These are phyloP conservation scores for Cytospora paraplurivora DNA, from an alignment of 2,329 filamentous ascomycete genomes.

Conservation along the genomic window DNA sequence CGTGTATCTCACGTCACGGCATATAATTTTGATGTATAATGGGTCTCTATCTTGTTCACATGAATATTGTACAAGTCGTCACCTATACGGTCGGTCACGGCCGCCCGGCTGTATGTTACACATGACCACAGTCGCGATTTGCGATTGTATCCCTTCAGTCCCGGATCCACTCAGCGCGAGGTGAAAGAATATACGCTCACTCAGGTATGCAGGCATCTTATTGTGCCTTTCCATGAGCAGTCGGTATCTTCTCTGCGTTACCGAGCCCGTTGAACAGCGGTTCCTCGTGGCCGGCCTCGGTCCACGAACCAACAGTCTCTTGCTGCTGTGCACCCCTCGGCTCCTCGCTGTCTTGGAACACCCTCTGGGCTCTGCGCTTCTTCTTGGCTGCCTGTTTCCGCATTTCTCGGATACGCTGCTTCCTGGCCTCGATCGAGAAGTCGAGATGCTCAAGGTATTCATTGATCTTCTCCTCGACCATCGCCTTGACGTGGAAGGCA, in stretches of 20 bases:
- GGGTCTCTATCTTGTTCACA: background rate
- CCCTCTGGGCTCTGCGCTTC: constrained; percentile 30
- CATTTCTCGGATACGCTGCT: constrained; percentile 18
- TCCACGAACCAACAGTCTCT: constrained; percentile 37
- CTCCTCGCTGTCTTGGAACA: constrained; percentile 30
- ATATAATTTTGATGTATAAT: constrained; percentile 10
- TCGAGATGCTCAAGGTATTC: constrained; percentile 60
- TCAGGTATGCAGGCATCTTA: constrained; percentile 1
- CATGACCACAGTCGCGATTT: background rate
- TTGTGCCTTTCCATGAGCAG: background rate
- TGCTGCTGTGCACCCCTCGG: constrained; percentile 25
- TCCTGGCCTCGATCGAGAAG: constrained; percentile 44
- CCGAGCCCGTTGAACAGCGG: constrained; percentile 36
- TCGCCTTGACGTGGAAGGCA: constrained; percentile 74
- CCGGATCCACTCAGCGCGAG: background rate
- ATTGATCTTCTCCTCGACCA: constrained; percentile 78
- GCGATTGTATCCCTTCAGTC: background rate
- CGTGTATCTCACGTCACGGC: background rate
- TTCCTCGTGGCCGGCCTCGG: constrained; percentile 41
- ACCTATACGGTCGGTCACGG: too few relatives aligned
- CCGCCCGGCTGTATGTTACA: background rate
- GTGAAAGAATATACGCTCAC: background rate
- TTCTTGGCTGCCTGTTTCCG: constrained; percentile 30
- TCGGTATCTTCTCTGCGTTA: constrained; percentile 26
- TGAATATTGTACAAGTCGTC: constrained; percentile 1